phyloP scores from a whole-genome alignment of 2,329 filamentous ascomycete genomes.

The Cladophialophora psammophila region DNA sequence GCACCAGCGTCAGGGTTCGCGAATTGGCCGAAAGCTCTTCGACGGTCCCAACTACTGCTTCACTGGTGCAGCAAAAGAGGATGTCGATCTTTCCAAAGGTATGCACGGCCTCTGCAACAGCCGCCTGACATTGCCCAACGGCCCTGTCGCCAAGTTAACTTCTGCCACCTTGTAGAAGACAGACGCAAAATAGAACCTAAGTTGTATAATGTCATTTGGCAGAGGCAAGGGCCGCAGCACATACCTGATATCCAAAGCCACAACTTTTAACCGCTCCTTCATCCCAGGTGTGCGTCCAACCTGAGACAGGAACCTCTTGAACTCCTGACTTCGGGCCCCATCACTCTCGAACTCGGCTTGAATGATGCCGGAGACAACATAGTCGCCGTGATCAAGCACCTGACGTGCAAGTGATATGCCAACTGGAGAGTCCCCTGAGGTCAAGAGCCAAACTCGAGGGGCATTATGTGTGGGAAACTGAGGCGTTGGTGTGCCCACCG shows the following conservation, averaged over 20 bases:
- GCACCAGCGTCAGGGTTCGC: slow-evolving; percentile 77
- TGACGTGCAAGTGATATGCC: slow-evolving; percentile 81
- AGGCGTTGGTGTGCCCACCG: slow-evolving; percentile 32
- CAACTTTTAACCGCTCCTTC: slow-evolving; percentile 75
- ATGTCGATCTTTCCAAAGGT: slow-evolving; percentile 90
- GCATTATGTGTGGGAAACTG: slow-evolving; percentile 64
- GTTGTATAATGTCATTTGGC: background rate
- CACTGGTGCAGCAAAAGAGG: slow-evolving; percentile 84
- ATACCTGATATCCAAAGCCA: slow-evolving; percentile 65
- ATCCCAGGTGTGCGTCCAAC: slow-evolving; percentile 70
- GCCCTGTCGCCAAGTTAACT: slow-evolving; percentile 50
- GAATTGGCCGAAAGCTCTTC: slow-evolving; percentile 82
- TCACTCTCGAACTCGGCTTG: slow-evolving; percentile 78
- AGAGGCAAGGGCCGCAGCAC: slow-evolving; percentile 17
- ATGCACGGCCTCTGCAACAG: slow-evolving; percentile 83
- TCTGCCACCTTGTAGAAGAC: slow-evolving; percentile 2
- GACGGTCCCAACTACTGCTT: slow-evolving; percentile 87
- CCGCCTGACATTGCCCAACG: slow-evolving; percentile 78
- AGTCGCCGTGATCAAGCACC: slow-evolving; percentile 89
- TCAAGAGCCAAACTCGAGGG: slow-evolving; percentile 92
- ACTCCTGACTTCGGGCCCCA: slow-evolving; percentile 76
- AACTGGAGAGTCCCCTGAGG: slow-evolving; percentile 83
- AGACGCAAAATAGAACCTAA: background rate
- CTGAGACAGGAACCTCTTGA: slow-evolving; percentile 76
- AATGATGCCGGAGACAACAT: slow-evolving; percentile 82